Evolutionary conservation across 2,329 filamentous ascomycete genomes (phyloP).

Genomic region (Alternaria ventricosa): DNA sequence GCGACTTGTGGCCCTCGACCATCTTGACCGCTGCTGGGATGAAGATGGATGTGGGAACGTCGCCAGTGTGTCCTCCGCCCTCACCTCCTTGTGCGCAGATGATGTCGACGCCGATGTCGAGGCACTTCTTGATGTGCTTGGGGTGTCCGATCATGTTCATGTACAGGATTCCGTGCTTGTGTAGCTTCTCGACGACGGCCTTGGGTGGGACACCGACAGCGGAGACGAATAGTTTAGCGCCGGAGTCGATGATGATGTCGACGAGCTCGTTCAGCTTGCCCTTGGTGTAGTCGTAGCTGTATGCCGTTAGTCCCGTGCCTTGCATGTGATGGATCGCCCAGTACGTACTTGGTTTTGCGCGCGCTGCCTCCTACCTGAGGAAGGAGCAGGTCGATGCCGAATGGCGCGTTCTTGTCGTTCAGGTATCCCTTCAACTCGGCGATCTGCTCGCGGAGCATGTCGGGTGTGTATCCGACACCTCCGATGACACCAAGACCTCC

Average conservation of each 20-base stretch:
- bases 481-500: conserved; percentile 96
- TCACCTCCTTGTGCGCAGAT: conserved; percentile 99
- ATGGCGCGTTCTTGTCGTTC: conserved; percentile 89
- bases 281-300: conserved; percentile 99
- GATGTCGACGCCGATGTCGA: conserved; percentile 87
- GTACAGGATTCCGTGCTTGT: conserved; percentile 86
- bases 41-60: conserved; percentile 88
- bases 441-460: conserved; percentile 96
- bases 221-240: conserved; percentile 92
- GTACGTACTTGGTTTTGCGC: conserved; percentile 83
- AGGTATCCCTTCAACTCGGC: conserved; percentile 90
- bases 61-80: conserved; percentile 94
- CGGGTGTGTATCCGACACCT: conserved; percentile 92
- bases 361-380: conserved; percentile 94
- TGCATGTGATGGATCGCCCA: background rate
- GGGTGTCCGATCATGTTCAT: conserved; percentile 99
- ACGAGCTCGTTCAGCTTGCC: conserved; percentile 92
- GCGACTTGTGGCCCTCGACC: conserved; percentile 80
- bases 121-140: conserved; percentile 97
- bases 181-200: conserved; percentile 85
- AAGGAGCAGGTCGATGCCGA: conserved; percentile 91
- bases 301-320: conserved; percentile 4
- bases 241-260: conserved; percentile 90
- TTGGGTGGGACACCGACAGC: conserved; percentile 94
- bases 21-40: conserved; percentile 91